A percentile compares a stretch with the other conserved stretches of the same genome.
Conservation (phyloP, 148 eudicot species). For the Nyssa sinensis region DNA sequence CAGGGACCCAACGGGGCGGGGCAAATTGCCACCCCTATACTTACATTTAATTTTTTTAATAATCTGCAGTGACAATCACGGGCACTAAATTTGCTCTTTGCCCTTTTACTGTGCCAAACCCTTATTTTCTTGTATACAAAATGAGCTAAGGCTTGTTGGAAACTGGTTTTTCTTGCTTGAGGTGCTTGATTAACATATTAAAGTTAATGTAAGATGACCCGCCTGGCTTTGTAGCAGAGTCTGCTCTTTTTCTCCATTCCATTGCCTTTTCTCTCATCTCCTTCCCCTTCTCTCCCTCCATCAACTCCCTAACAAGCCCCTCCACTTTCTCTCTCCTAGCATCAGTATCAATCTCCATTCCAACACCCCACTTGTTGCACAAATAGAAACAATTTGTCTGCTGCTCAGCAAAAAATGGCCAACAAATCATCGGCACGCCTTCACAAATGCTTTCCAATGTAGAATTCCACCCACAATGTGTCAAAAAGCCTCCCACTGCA, state of each 20-base stretch:
- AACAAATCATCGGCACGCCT: conserved; percentile 49
- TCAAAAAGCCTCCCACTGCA: conserved; percentile 28
- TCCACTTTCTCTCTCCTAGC: conserved; percentile 38
- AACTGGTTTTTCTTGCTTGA: background rate
- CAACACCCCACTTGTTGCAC: conserved; percentile 43
- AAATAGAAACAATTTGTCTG: conserved; percentile 36
- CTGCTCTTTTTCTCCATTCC: conserved; percentile 38
- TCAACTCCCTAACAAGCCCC: conserved; percentile 33
- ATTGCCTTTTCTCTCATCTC: conserved; percentile 24
- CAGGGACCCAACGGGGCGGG: too few species aligned
- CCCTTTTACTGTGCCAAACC: too few species aligned
- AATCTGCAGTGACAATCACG: too few species aligned
- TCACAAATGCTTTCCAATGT: conserved; percentile 31
- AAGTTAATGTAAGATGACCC: conserved; percentile 36
- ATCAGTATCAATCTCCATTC: conserved; percentile 38
- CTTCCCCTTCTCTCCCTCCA: conserved; percentile 44
- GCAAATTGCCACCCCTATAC: too few species aligned
- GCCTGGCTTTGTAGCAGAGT: conserved; percentile 23
- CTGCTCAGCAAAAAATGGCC: conserved; percentile 49
- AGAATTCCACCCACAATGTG: conserved; percentile 39
- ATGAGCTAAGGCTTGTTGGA: background rate
- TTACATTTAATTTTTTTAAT: too few species aligned
- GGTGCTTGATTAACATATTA: conserved; percentile 13
- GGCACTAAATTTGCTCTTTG: too few species aligned
- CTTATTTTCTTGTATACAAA: too few species aligned